Evolutionary conservation across 306 rosid genomes (phyloP).

Genomic region (Medicago ruthenica): DNA sequence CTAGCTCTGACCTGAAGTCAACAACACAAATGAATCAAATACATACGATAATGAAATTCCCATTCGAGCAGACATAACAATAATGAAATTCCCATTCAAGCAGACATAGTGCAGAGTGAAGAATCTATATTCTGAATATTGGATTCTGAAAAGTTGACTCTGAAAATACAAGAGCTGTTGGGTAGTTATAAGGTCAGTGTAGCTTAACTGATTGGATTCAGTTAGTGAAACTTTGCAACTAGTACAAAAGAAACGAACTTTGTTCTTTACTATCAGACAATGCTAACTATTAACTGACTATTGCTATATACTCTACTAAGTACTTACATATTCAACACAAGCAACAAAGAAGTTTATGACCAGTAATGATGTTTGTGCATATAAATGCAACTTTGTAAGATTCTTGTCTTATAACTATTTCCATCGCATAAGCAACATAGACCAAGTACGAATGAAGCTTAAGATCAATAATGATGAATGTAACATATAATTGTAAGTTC

Average conservation of each 20-base stretch:
- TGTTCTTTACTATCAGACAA: not conserved
- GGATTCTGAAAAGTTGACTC: not conserved
- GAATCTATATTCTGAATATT: not conserved
- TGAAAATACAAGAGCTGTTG: not conserved
- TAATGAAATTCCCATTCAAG: constrained; percentile 13
- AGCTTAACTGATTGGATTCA: not conserved
- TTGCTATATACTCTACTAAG: not conserved
- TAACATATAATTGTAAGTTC: not conserved
- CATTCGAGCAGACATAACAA: constrained; percentile 2
- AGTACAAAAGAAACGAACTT: not conserved
- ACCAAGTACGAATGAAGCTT: constrained; percentile 26
- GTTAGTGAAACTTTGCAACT: constrained; percentile 1
- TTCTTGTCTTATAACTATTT: not conserved
- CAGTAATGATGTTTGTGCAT: not conserved
- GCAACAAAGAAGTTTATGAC: constrained; percentile 10
- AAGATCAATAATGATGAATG: not conserved
- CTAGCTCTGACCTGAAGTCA: constrained; percentile 92
- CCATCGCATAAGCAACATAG: not conserved
- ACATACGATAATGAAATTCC: not conserved
- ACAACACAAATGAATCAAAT: constrained; percentile 52
- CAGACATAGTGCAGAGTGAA: not conserved
- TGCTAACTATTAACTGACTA: not conserved
- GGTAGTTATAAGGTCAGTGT: not conserved
- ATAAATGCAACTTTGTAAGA: not conserved
- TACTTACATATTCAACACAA: constrained; percentile 15